Base-by-base conservation (phyloP, 352 stramenopile genomes). In the Phytophthora meadii region DNA sequence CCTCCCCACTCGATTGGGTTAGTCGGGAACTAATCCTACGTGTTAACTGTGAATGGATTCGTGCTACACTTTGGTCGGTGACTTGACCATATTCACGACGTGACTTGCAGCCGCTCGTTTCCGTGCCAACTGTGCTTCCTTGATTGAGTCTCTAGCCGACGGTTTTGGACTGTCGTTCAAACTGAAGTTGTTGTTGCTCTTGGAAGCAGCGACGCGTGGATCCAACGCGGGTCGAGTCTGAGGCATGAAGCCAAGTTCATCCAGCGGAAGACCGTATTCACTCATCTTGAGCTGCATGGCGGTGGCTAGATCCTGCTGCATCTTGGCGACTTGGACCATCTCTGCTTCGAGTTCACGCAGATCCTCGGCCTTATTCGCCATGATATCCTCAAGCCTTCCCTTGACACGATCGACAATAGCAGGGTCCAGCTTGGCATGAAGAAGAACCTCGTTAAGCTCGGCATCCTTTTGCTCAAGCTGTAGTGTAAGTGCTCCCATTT, bases 361-460 rank as follows among this genome's bases (percentile, higher is more conserved):
- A 41, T 90, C 78, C 36, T 88, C 71, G 46, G 90, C 93, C 67
- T 98, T 98, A 46, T 83, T 88, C 27, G 89, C 77, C 78, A 98
- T 89, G 54, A 98, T 94, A 54, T 98, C 89, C 40, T 97, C 92
- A 22, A 98, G 74, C 12, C 91, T 76, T 3, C 77, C 77, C 63
- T 95, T 92, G 4, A 98, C 88, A 40, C 88, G 82, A 50, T 92
- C 89, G 3, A 96, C 75, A 11, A 92, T 85, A 22, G 79, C 78
- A 11, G 84, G 80, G 48, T 98, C 93, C 17, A 99, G 70, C 50
- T 98, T 96, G 15, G 92, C 95, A 54, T 95, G 88, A 34, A 90
- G 57, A 8, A 98, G 63, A 27, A 98, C 84, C 65, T 98, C 93
- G 46, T 96, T 94, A 7, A 99, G 74, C 67, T 97, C 92, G 6